Evolutionary conservation across 495 filamentous ascomycete genomes (phyloP), one percentile per base, ranked within the genome.

Genomic region (Geoglossum glabrum): DNA sequence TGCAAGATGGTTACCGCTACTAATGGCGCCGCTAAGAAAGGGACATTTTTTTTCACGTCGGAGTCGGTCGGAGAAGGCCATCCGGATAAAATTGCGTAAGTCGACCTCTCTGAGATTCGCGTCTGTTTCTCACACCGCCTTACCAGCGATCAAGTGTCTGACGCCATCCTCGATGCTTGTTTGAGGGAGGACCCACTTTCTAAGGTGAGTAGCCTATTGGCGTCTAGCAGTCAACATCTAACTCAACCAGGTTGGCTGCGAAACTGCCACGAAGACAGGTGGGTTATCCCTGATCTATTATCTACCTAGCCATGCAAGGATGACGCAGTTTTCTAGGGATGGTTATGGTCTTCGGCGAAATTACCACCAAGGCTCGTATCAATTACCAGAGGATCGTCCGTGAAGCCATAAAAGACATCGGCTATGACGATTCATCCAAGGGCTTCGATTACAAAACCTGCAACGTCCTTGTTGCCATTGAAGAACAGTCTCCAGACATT

Each of bases 401-500:
- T 73, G 74, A 77, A 64, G 80, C 90, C 67, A 90, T 98, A 80
- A 88, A 95, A 81, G 92, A 94, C 64, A 98, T 98, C 67, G 92
- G 92, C 63, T 98, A 97, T 70, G 92, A 98, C 76, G 78, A 81
- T 70, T 96, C 90, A 56, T 79, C 81, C 68, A 98, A 98, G 80
- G 92, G 92, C 49, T 98, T 98, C 78, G 92, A 98, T 76, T 95
- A 95, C 86, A 97, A 97, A 83, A 98, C 92, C 64, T 90, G 85
- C 79, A 97, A 96, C 77, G 81, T 98, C 65, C 78, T 97, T 63
- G 90, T 96, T 65, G 92, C 90, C 76, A 96, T 98, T 73, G 92
- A 98, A 82, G 83, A 98, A 74, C 92, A 98, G 75, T 96, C 90
- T 59, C 86, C 90, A 62, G 92, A 98, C 76, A 98, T 98, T 65